Conservation (phyloP, 352 stramenopile species). For the Globisporangium emineosum region DNA sequence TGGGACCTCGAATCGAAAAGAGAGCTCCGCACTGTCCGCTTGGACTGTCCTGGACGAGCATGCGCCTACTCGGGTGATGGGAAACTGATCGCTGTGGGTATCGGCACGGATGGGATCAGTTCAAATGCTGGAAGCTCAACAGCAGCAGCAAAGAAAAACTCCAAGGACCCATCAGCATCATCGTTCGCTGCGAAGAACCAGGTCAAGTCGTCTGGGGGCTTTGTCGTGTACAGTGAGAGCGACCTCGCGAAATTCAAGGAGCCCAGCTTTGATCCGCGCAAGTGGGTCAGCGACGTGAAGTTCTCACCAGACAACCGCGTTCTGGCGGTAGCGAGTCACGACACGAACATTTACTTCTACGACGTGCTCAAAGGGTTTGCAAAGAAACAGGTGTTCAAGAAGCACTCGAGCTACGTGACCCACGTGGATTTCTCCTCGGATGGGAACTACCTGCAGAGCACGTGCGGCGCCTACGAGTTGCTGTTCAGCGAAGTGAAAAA, state of each 20-base stretch:
- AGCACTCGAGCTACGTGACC: constrained; percentile 76
- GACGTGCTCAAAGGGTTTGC: constrained; percentile 69
- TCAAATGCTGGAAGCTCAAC: neutral
- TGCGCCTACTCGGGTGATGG: constrained; percentile 89
- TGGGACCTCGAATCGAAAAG: constrained; percentile 62
- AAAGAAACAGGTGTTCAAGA: constrained; percentile 67
- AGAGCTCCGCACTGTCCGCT: constrained; percentile 33
- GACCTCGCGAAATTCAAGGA: constrained; percentile 47
- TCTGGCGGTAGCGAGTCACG: constrained; percentile 66
- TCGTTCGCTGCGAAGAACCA: constrained; percentile 26
- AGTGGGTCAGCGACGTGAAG: constrained; percentile 71
- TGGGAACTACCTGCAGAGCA: constrained; percentile 62
- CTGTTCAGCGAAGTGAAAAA: constrained; percentile 85
- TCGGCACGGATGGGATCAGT: constrained; percentile 38
- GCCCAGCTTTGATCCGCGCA: constrained; percentile 53
- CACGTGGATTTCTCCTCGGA: constrained; percentile 79
- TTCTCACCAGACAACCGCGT: constrained; percentile 62
- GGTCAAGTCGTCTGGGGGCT: constrained; percentile 32
- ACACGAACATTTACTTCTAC: constrained; percentile 76
- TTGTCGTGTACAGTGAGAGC: constrained; percentile 54
- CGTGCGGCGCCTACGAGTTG: constrained; percentile 85
- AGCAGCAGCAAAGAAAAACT: constrained; percentile 7
- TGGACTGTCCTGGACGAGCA: constrained; percentile 52
- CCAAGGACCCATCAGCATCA: neutral
- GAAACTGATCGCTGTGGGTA: constrained; percentile 85